Evolutionary conservation across 179 eudicot genomes (phyloP).

Genomic region (Camellia oleifera): DNA sequence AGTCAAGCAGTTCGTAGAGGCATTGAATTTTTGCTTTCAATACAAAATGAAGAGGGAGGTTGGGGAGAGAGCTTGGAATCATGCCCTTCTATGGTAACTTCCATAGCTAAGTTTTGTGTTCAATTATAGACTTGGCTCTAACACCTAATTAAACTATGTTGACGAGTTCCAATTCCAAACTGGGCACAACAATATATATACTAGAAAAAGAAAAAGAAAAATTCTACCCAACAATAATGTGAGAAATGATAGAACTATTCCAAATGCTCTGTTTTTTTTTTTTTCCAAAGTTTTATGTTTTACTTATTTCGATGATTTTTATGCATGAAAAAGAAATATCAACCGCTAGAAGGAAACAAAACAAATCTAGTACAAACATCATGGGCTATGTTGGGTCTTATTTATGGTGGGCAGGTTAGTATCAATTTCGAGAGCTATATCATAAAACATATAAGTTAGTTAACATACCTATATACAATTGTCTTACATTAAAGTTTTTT

Average conservation of each 20-base stretch:
- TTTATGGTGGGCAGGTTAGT: slow-evolving; percentile 41
- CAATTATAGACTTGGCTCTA: no score
- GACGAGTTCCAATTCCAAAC: background rate
- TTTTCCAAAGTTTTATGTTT: background rate
- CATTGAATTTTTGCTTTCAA: slow-evolving; percentile 31
- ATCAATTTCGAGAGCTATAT: background rate
- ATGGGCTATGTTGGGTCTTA: slow-evolving; percentile 55
- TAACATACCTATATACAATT: no score
- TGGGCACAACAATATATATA: no score
- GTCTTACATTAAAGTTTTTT: background rate
- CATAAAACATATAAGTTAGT: no score
- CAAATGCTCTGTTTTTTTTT: no score
- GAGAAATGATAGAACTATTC: no score
- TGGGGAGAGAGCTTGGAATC: slow-evolving; percentile 39
- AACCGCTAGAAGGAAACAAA: slow-evolving; percentile 35
- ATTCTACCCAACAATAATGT: no score
- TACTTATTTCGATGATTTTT: background rate
- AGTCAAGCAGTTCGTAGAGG: slow-evolving; percentile 33
- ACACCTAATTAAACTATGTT: background rate
- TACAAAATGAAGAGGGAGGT: slow-evolving; percentile 41
- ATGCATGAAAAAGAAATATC: slow-evolving; percentile 30
- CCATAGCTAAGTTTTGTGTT: background rate
- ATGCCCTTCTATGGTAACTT: slow-evolving; percentile 28
- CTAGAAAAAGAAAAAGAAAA: no score
- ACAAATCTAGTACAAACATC: slow-evolving; percentile 51